These are phyloP conservation scores for Talaromyces islandicus DNA, from an alignment of 2,329 filamentous ascomycete genomes.

Conservation along the genomic window DNA sequence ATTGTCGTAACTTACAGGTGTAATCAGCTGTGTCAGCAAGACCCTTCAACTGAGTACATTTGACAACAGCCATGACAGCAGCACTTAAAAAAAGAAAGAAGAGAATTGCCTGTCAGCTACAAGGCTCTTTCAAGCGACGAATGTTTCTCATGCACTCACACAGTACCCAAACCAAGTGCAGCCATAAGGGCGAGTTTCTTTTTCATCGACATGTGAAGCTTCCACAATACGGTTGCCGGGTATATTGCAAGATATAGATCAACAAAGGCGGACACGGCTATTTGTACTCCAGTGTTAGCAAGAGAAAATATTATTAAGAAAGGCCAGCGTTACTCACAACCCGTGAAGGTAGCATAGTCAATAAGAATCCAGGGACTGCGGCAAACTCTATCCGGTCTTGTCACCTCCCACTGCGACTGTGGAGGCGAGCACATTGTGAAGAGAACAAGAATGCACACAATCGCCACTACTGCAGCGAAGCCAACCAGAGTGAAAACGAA, in stretches of 20 bases:
- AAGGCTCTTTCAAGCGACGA: neutral
- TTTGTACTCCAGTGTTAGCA: neutral
- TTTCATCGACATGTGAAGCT: conserved; percentile 20
- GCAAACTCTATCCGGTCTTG: conserved; percentile 23
- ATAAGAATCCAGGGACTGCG: conserved; percentile 30
- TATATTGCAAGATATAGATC: conserved; percentile 25
- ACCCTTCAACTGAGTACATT: conserved; percentile 22
- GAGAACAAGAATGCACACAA: conserved; percentile 31
- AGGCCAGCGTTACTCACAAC: conserved; percentile 22
- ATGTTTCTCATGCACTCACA: conserved; percentile 15
- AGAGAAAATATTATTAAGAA: neutral
- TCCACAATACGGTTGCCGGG: conserved; percentile 19
- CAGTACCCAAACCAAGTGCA: conserved; percentile 20
- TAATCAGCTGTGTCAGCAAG: conserved; percentile 23
- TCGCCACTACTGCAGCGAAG: conserved; percentile 23
- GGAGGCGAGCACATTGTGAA: conserved; percentile 36
- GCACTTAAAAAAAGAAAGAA: conserved; percentile 16
- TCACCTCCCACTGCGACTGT: conserved; percentile 30
- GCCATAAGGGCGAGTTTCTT: conserved; percentile 20
- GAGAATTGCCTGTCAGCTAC: neutral
- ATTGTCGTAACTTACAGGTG: conserved; percentile 21
- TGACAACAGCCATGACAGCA: conserved; percentile 22
- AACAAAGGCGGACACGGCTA: conserved; percentile 22
- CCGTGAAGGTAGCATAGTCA: conserved; percentile 32
- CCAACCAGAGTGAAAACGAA: conserved; percentile 19